Base-by-base conservation (phyloP, 768 basidiomycete species). In the Hygrocybe punicea region DNA sequence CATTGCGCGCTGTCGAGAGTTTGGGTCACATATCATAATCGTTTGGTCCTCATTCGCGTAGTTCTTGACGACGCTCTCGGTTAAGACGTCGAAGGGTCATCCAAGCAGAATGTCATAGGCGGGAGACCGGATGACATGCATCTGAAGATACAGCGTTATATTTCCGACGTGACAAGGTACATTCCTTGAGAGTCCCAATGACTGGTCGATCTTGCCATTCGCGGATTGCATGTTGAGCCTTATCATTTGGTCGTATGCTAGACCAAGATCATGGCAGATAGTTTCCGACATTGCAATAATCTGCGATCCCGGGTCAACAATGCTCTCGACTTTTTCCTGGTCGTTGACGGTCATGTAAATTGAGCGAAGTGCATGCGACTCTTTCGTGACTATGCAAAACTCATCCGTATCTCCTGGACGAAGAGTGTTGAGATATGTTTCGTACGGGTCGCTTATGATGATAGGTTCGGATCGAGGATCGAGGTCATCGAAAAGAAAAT, bases 121-220 rank as follows among this genome's bases (percentile, higher is more conserved):
- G 1, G 68, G 62, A 3, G 47, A 45, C 0, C 54, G 48, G 13
- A 71, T 59, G 10, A 71, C 53, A 52, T 71, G 68, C 0, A 66
- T 60, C 56, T 70, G 70, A 39, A 69, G 40, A 19, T 65, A 66
- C 1, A 72, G 11, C 67, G 3, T 55, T 25, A 47, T 72, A 67
- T 0, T 67, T 29, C 29, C 29, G 29, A 29, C 8, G 29, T 8
- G 29, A 29, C 29, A 29, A 8, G 29, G 29, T 8, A 29, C 29
- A 29, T 29, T 29, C 8, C 29, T 29, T 8, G 29, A 4, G 8
- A 29, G 29, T 4, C 29, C 29, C 29, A 29, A 8, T 4, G 29
- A 29, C 29, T 29, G 29, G 29, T 29, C 29, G 29, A 29, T 29
- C 29, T 29, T 29, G 29, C 29, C 29, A 8, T 29, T 29, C 8